These are phyloP conservation scores for Monocercomonoides exilis DNA, from an alignment of 78 protist species.

Conservation along the genomic window DNA sequence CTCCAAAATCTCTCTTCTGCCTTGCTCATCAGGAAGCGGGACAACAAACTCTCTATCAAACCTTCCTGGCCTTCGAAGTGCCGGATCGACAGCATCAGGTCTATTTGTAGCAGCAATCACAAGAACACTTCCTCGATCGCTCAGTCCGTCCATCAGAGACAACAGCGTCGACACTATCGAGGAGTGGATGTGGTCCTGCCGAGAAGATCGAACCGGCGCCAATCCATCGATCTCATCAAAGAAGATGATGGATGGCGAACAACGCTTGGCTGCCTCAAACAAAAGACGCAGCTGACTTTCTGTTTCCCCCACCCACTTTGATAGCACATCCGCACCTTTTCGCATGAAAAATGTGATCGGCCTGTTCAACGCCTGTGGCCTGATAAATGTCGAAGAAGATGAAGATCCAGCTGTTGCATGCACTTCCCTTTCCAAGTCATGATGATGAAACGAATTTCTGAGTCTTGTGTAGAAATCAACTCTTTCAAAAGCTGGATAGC, in stretches of 20 bases:
- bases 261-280: slow-evolving; percentile 65
- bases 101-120: slow-evolving; percentile 94
- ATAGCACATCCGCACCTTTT: slow-evolving; percentile 77
- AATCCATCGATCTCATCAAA: slow-evolving; percentile 87
- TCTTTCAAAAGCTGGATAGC: no score
- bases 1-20: slow-evolving; percentile 39
- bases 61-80: slow-evolving; percentile 85
- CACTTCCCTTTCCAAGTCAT: no score
- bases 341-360: slow-evolving; percentile 86
- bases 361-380: no score
- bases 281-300: slow-evolving; percentile 75
- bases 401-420: no score
- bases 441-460: no score
- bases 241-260: slow-evolving; percentile 78
- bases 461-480: no score
- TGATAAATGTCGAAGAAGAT: neutral
- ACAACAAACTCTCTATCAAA: slow-evolving; percentile 84
- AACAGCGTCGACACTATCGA: slow-evolving; percentile 73
- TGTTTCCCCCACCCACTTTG: slow-evolving; percentile 89
- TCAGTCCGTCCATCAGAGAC: slow-evolving; percentile 88
- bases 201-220: slow-evolving; percentile 55
- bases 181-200: slow-evolving; percentile 70
- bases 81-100: slow-evolving; percentile 85
- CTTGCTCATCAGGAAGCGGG: slow-evolving; percentile 57
- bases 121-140: slow-evolving; percentile 40